A percentile compares a stretch with the other conserved stretches of the same genome.
Evolutionary conservation across 768 basidiomycete species (phyloP).

Genomic region (Dioszegia aurantiaca): DNA sequence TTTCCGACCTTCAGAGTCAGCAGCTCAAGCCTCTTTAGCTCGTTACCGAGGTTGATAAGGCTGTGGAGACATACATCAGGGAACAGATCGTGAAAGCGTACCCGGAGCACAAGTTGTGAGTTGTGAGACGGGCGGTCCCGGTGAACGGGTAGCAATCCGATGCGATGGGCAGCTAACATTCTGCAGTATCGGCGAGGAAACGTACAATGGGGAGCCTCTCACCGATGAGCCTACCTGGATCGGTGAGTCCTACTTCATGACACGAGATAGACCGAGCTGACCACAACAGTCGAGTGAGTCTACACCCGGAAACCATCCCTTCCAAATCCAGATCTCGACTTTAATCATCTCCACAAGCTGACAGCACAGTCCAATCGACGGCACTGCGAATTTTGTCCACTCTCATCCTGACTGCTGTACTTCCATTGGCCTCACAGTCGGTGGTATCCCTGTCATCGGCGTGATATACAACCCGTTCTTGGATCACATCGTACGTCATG

Average conservation of each 20-base stretch:
- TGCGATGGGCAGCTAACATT: not conserved
- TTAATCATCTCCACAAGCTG: too few relatives aligned
- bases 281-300: constrained; percentile 20
- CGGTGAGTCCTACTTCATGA: constrained; percentile 62
- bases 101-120: constrained; percentile 77
- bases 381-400: constrained; percentile 53
- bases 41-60: constrained; percentile 89
- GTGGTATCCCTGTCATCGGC: constrained; percentile 78
- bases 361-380: constrained; percentile 38
- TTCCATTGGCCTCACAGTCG: constrained; percentile 83
- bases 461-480: constrained; percentile 93
- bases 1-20: too few relatives aligned
- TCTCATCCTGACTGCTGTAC: constrained; percentile 76
- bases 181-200: constrained; percentile 87
- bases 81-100: constrained; percentile 63
- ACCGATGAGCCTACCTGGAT: constrained; percentile 92
- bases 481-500: constrained; percentile 68
- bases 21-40: constrained; percentile 51
- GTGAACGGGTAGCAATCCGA: too few relatives aligned
- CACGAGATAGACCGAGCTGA: not conserved
- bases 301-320: too few relatives aligned
- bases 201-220: constrained; percentile 63
- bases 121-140: too few relatives aligned
- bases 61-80: constrained; percentile 79
- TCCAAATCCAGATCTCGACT: too few relatives aligned